Base-by-base conservation (phyloP, 768 basidiomycete species). In the Russula sp. region DNA sequence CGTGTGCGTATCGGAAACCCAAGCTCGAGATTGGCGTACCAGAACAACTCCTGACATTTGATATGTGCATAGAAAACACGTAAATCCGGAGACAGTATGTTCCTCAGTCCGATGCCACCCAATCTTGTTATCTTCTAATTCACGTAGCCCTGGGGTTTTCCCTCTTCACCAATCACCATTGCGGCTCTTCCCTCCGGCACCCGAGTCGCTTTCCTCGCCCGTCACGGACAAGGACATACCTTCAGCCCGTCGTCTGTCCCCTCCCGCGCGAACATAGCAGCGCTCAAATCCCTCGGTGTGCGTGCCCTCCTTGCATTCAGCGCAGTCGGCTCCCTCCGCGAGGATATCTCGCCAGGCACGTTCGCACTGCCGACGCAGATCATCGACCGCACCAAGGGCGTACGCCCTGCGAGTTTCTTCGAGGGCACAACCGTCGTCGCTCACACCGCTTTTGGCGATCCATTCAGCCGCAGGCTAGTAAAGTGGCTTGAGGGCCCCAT, bases 301-400 rank as follows among this genome's bases (percentile, higher is more conserved):
- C 84, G 87, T 67, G 91, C 86, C 55, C 84, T 98, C 73, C 79
- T 98, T 68, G 94, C 94, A 7, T 98, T 98, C 81, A 91, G 89
- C 42, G 95, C 96, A 18, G 96, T 98, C 51, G 96, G 96, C 30
- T 94, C 92, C 10, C 82, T 99, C 13, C 84, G 93, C 49, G 96
- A 99, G 74, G 94, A 97, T 71, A 92, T 98, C 75, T 74, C 84
- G 38, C 94, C 94, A 0, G 94, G 96, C 28, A 86, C 93, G 65
- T 94, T 98, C 75, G 80, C 84, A 58, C 83, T 98, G 49, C 94
- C 95, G 2, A 80, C 82, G 38, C 95, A 98, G 76, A 89, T 98
- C 78, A 98, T 98, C 75, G 96, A 98, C 75, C 84, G 96, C 59
- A 98, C 95, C 28, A 98, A 98, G 77, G 93, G 94, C 13, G 79